Evolutionary conservation across 805 yeast genomes (phyloP), one percentile per base, ranked within the genome.

Genomic region (Hanseniaspora meyeri): DNA sequence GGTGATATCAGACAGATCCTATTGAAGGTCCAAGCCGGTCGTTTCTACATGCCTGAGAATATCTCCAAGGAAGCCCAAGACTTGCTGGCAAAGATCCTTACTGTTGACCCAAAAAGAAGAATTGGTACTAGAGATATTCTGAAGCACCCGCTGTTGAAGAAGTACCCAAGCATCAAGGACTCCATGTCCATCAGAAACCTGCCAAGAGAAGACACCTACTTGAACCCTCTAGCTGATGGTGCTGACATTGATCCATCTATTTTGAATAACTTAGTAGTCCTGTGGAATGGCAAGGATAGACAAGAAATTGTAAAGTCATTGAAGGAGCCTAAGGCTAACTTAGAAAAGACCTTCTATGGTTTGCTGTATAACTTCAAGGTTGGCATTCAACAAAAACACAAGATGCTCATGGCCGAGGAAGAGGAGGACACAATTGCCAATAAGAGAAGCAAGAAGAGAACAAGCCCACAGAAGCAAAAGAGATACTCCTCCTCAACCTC

Each of bases 21-120:
- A 51, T 72, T 88, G 62, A 93, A 93, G 67, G 98, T 93, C 24
- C 97, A 91, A 71, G 80, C 83, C 55, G 98, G 98, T 42, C 78
- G 79, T 63, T 93, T 82, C 68, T 78, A 78, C 57, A 87, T 91
- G 83, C 96, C 96, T 39, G 76, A 75, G 46, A 82, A 83, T 58
- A 72, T 93, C 43, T 84, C 95, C 2, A 62, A 73, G 34, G 96
- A 93, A 62, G 97, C 98, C 5, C 82, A 81, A 65, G 96, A 93
- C 69, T 76, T 93, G 60, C 85, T 93, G 54, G 70, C 81, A 59
- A 76, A 77, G 60, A 93, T 93, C 85, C 76, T 93, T 58, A 79
- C 80, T 27, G 95, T 90, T 5, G 81, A 89, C 61, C 97, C 98
- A 16, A 73, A 70, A 31, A 76, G 80, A 43, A 79, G 98, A 70